Evolutionary conservation across 2,329 filamentous ascomycete genomes (phyloP).

Genomic region (Pestalotiopsis fici): DNA sequence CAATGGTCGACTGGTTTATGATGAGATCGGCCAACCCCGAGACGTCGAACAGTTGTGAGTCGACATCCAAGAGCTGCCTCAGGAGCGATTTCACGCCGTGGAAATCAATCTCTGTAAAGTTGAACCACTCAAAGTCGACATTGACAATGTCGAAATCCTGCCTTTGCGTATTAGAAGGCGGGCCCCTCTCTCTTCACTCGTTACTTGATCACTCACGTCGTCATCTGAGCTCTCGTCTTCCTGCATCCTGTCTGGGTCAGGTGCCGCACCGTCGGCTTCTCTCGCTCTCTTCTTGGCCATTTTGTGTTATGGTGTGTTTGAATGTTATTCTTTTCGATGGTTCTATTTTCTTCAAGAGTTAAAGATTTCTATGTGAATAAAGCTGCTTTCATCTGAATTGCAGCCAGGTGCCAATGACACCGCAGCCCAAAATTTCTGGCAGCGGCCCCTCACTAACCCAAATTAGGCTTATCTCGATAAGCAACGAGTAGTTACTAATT

Average conservation of each 20-base stretch:
- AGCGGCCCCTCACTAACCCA: constrained; percentile 4
- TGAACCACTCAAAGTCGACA: constrained; percentile 99
- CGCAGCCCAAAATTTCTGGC: constrained; percentile 9
- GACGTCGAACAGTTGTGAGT: constrained; percentile 82
- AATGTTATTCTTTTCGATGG: background rate
- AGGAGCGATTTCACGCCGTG: constrained; percentile 90
- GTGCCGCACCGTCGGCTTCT: constrained; percentile 46
- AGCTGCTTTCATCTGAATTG: background rate
- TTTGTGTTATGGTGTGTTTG: background rate
- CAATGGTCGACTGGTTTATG: constrained; percentile 81
- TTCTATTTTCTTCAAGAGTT: background rate
- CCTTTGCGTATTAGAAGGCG: constrained; percentile 14
- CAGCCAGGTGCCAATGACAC: background rate
- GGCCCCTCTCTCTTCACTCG: background rate
- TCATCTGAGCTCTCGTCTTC: constrained; percentile 52
- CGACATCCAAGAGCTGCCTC: constrained; percentile 89
- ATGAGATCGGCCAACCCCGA: constrained; percentile 86
- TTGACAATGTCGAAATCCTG: constrained; percentile 90
- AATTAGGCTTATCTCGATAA: constrained; percentile 6
- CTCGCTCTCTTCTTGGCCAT: constrained; percentile 55
- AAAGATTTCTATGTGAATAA: background rate
- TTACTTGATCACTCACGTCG: constrained; percentile 38
- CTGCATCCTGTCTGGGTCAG: constrained; percentile 50
- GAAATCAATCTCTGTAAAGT: constrained; percentile 88
- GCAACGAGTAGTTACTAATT: background rate